These are phyloP conservation scores for Ascochyta viciae-villosae DNA, from an alignment of 2,329 filamentous ascomycete genomes.

Conservation along the genomic window DNA sequence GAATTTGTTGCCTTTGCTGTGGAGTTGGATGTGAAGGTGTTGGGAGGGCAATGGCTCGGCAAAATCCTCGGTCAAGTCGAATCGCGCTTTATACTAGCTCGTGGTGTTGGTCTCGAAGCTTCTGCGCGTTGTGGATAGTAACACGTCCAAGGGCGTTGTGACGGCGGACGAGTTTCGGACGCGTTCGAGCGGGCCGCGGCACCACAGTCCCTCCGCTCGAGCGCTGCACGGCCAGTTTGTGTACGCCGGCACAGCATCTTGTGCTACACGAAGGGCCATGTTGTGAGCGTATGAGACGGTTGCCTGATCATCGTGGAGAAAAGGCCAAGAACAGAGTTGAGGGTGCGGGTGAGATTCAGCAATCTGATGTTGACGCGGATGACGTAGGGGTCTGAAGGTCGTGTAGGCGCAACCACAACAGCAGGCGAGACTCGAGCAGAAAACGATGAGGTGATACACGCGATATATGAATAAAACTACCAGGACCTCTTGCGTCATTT, in stretches of 20 bases:
- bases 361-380: background rate
- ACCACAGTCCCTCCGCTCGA: conserved; percentile 5
- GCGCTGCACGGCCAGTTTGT: conserved; percentile 4
- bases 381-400: background rate
- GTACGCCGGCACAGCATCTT: background rate
- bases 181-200: conserved; percentile 7
- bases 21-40: background rate
- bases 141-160: background rate
- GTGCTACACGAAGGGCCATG: background rate
- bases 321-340: background rate
- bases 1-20: background rate
- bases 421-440: background rate
- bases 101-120: conserved; percentile 6
- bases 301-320: background rate
- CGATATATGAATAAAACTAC: background rate
- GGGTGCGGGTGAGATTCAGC: background rate
- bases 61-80: background rate
- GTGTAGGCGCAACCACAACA: background rate
- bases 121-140: conserved; percentile 1
- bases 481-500: conserved; percentile 6
- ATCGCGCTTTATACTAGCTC: conserved; percentile 10
- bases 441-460: no score
- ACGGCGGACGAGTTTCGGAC: conserved; percentile 18
- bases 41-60: background rate
- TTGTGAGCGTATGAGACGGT: background rate